Base-by-base conservation (phyloP, 148 eudicot genomes). In the Camellia sinensis region DNA sequence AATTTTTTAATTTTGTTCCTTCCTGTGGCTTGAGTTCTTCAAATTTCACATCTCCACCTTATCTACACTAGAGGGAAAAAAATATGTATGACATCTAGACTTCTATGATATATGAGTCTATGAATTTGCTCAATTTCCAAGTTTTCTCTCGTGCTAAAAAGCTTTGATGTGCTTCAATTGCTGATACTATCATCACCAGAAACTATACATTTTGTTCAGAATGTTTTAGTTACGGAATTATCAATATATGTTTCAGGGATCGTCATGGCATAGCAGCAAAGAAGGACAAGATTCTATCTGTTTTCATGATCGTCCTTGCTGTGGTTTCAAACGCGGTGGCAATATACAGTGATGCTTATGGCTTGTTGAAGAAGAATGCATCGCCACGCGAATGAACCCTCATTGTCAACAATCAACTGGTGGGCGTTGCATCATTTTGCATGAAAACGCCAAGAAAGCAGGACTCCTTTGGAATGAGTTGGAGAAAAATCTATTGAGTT, bases 301-400 rank as follows among this genome's bases (percentile, higher is more conserved):
- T 91, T 77, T 81, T 89, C 66, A 92, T 94, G 95, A 87, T 94
- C 67, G 82, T 78, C 67, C 88, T 94, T 29, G 98, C 98, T 8
- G 95, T 94, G 19, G 82, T 94, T 61, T 86, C 95, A 18, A 89
- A 92, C 76, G 13, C 86, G 83, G 86, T 92, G 80, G 98, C 98
- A 29, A 91, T 94, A 75, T 94, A 94, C 84, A 94, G 98, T 81
- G 91, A 94, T 69, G 94, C 93, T 0, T 86, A 85, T 77, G 85
- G 92, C 65, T 83, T 91, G 84, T 77, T 94, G 80, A 91, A 88
- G 85, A 77, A 82, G 75, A 79, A 81, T 14, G 73, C 76, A 22
- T 82, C 85, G 37, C 84, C 80, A 5, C 59, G 77, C 22, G 81
- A 78, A 73, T 81, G 80, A 80, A 78, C 57, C 68, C 12, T 48